A percentile compares a stretch with the other conserved stretches of the same genome.
These are phyloP conservation scores for Sporothrix pallida DNA, from an alignment of 2,329 filamentous ascomycete species.

Conservation along the genomic window DNA sequence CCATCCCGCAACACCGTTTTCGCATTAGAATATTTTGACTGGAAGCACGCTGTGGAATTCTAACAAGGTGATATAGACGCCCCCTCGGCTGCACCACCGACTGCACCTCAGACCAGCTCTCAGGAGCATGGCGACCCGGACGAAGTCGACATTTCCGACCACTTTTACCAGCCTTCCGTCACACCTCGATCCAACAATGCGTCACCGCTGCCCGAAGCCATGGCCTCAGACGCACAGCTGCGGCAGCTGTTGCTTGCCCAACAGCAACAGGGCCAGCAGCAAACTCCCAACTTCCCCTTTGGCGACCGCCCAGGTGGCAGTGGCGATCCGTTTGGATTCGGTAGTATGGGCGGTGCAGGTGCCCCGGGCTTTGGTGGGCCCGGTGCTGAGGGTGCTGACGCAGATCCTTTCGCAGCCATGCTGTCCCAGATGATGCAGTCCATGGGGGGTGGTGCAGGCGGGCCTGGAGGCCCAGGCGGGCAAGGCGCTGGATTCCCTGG, in stretches of 20 bases:
- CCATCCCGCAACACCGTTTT: no score
- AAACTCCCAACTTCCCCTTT: constrained; percentile 31
- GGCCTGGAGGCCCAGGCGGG: constrained; percentile 37
- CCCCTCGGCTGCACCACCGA: neutral
- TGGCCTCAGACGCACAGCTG: constrained; percentile 63
- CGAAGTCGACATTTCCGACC: constrained; percentile 79
- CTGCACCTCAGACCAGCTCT: neutral
- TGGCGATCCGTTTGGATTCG: constrained; percentile 31
- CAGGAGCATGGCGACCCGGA: constrained; percentile 67
- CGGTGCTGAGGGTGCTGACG: constrained; percentile 43
- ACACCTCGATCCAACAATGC: constrained; percentile 47
- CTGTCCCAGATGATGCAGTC: constrained; percentile 71
- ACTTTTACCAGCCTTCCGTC: constrained; percentile 65
- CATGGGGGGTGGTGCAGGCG: constrained; percentile 53
- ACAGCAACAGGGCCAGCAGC: constrained; percentile 39
- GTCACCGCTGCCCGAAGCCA: constrained; percentile 34
- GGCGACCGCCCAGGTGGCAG: constrained; percentile 14
- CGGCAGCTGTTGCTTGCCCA: constrained; percentile 64
- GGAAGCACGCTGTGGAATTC: neutral
- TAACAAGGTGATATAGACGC: neutral
- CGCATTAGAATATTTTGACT: no score
- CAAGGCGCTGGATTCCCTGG: constrained; percentile 43
- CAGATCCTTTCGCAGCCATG: constrained; percentile 77
- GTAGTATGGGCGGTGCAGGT: constrained; percentile 35
- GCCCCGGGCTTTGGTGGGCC: constrained; percentile 37